Percentiles rank a stretch among this genome's conserved stretches.
Conservation (phyloP, 257 asterid species). For the Solanum bulbocastanum region DNA sequence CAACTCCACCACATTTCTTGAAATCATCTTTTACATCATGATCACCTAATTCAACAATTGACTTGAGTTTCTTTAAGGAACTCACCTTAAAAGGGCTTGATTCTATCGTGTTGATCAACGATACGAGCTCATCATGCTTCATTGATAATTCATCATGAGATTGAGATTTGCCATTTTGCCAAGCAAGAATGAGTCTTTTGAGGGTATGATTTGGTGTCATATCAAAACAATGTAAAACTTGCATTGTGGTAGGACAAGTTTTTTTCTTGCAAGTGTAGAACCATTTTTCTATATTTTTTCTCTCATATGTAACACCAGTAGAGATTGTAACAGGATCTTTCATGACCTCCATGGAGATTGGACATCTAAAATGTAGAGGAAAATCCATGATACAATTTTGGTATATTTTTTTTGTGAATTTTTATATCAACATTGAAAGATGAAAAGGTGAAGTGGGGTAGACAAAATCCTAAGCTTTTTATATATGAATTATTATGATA, state of each 20-base stretch:
- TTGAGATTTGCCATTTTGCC: conserved; percentile 23
- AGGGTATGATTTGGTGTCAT: conserved; percentile 81
- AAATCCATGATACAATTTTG: conserved; percentile 23
- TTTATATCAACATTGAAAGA: not conserved
- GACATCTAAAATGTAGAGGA: conserved; percentile 76
- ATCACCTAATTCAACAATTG: conserved; percentile 33
- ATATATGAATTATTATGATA: not conserved
- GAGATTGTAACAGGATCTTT: conserved; percentile 75
- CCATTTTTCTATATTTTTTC: conserved; percentile 70
- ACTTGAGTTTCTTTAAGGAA: conserved; percentile 34
- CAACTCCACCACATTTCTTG: conserved; percentile 50
- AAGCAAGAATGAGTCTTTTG: conserved; percentile 46
- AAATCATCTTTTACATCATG: conserved; percentile 33
- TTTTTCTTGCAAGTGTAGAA: conserved; percentile 46
- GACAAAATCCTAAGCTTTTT: not conserved
- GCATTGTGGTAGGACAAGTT: conserved; percentile 91
- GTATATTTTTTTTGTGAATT: not conserved
- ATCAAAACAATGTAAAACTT: conserved; percentile 22
- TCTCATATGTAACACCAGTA: conserved; percentile 84
- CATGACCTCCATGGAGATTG: conserved; percentile 93
- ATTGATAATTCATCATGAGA: not conserved
- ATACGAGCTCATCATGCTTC: conserved; percentile 36
- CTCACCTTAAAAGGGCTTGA: conserved; percentile 70
- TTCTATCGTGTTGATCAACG: conserved; percentile 34
- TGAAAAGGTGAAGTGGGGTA: not conserved